Conservation (phyloP, 2,329 filamentous ascomycete species). For the Diplodia intermedia region DNA sequence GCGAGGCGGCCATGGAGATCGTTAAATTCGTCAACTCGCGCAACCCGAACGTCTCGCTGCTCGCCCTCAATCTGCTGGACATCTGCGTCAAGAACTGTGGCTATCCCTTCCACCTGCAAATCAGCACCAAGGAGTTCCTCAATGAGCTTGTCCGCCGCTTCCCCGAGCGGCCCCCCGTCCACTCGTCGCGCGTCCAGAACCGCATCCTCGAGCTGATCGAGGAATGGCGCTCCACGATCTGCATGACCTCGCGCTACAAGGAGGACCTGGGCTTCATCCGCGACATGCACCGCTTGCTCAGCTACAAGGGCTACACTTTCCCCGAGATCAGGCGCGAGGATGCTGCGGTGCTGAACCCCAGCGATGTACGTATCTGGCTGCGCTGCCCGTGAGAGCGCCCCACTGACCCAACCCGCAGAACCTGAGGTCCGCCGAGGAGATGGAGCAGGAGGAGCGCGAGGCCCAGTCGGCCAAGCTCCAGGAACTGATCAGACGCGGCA, state of each 20-base stretch:
- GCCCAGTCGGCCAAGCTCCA: constrained; percentile 98
- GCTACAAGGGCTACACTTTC: constrained; percentile 97
- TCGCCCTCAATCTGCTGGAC: constrained; percentile 89
- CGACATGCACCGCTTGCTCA: constrained; percentile 95
- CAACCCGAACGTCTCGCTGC: constrained; percentile 91
- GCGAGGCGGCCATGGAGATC: constrained; percentile 91
- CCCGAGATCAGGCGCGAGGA: constrained; percentile 91
- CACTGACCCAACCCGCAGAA: constrained; percentile 65
- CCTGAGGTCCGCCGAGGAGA: constrained; percentile 94
- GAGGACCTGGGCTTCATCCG: constrained; percentile 95
- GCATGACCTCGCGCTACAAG: constrained; percentile 96
- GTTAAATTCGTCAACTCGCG: constrained; percentile 96
- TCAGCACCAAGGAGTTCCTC: constrained; percentile 97
- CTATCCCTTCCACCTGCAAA: constrained; percentile 97
- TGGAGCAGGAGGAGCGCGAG: constrained; percentile 95
- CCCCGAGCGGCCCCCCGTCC: constrained; percentile 87
- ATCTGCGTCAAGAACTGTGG: constrained; percentile 99
- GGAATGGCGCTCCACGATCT: constrained; percentile 98
- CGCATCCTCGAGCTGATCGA: constrained; percentile 96
- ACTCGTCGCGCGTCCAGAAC: constrained; percentile 84
- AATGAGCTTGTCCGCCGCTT: constrained; percentile 97
- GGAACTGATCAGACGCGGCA: constrained; percentile 90
- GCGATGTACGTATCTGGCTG: constrained; percentile 72
- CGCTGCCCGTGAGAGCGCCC: background rate
- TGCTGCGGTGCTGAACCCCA: constrained; percentile 94